Percentiles rank a stretch among this genome's conserved stretches.
Conservation (phyloP, 768 basidiomycete genomes). For the Leccinum boreale region DNA sequence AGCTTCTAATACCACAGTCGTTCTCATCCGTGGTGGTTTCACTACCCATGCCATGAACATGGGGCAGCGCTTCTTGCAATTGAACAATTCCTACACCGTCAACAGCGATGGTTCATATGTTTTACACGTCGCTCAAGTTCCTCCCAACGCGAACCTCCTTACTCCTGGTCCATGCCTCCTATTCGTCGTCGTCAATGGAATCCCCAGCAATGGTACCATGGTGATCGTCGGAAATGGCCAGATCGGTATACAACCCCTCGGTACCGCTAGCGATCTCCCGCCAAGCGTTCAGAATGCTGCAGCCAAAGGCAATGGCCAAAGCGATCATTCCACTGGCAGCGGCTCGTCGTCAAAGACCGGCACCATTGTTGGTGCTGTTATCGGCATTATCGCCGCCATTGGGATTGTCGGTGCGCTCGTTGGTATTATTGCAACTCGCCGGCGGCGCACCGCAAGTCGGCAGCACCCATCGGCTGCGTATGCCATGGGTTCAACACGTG, state of each 20-base stretch:
- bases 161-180: constrained; percentile 87
- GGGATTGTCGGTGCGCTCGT: constrained; percentile 29
- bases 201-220: constrained; percentile 77
- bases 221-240: constrained; percentile 79
- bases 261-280: constrained; percentile 19
- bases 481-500: constrained; percentile 35
- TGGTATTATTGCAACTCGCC: constrained; percentile 50
- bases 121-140: constrained; percentile 79
- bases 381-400: constrained; percentile 30
- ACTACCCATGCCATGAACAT: constrained; percentile 89
- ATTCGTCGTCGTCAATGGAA: constrained; percentile 79
- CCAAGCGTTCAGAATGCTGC: constrained; percentile 41
- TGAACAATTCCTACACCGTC: constrained; percentile 84
- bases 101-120: constrained; percentile 71
- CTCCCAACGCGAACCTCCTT: constrained; percentile 83
- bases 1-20: constrained; percentile 73
- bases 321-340: constrained; percentile 10
- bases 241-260: constrained; percentile 64
- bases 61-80: constrained; percentile 81
- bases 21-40: constrained; percentile 78
- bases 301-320: constrained; percentile 35
- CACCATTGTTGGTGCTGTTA: constrained; percentile 26
- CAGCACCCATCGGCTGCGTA: constrained; percentile 34
- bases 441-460: constrained; percentile 42
- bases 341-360: constrained; percentile 26